Evolutionary conservation across 2,329 filamentous ascomycete species (phyloP).

Genomic region (Rutstroemia sp.): DNA sequence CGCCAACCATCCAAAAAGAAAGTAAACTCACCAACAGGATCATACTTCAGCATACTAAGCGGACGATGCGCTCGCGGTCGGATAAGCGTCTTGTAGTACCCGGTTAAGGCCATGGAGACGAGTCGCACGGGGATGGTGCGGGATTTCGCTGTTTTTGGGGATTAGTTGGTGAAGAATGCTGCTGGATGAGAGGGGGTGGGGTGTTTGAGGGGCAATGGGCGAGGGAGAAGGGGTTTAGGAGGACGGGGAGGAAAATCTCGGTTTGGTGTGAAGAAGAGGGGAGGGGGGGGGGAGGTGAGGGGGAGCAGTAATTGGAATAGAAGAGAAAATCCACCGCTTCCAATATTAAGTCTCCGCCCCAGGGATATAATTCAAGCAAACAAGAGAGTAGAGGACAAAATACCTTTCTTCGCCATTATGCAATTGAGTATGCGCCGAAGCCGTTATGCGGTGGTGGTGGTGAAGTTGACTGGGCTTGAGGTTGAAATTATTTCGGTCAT

Average conservation of each 20-base stretch:
- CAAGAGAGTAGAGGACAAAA: neutral
- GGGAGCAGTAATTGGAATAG: neutral
- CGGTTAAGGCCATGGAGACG: slow-evolving; percentile 97
- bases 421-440: no score
- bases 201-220: neutral
- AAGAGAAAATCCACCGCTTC: no score
- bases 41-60: slow-evolving; percentile 97
- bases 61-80: slow-evolving; percentile 75
- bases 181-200: neutral
- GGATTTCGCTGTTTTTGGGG: slow-evolving; percentile 52
- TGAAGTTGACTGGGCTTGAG: neutral
- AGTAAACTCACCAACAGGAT: slow-evolving; percentile 70
- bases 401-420: slow-evolving; percentile 4
- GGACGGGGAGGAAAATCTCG: neutral
- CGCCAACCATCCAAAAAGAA: neutral
- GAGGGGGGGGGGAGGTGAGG: neutral
- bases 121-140: slow-evolving; percentile 90
- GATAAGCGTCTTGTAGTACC: slow-evolving; percentile 89
- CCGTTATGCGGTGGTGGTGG: neutral
- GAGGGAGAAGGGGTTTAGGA: neutral
- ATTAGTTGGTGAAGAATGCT: neutral
- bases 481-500: neutral
- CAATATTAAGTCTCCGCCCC: no score
- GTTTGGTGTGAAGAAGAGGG: no score
- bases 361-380: no score